A percentile compares a stretch with the other conserved stretches of the same genome.
Evolutionary conservation across 331 rosid genomes (phyloP).

Genomic region (Arachis monticola): DNA sequence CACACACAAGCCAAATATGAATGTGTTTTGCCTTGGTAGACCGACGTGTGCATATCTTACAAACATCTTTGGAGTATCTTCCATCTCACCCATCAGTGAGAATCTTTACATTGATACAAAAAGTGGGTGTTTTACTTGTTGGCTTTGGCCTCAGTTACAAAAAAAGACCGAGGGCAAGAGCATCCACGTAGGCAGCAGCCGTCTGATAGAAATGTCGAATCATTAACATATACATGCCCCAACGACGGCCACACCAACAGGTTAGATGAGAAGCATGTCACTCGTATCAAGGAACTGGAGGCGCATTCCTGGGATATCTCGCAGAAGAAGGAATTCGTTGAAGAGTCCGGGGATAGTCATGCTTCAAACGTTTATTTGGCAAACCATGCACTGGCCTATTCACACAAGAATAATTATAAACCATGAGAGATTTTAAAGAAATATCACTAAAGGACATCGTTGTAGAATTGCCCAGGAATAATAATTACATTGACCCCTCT

Average conservation of each 20-base stretch:
- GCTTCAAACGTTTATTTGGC: constrained; percentile 82
- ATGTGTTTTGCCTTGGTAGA: constrained; percentile 33
- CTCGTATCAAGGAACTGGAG: constrained; percentile 73
- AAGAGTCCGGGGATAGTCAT: constrained; percentile 68
- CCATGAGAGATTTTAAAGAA: constrained; percentile 7
- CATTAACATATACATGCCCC: constrained; percentile 52
- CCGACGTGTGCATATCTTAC: constrained; percentile 43
- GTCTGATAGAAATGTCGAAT: constrained; percentile 42
- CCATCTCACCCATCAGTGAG: constrained; percentile 37
- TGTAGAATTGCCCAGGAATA: not conserved
- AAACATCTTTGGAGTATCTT: constrained; percentile 32
- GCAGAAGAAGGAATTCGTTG: constrained; percentile 76
- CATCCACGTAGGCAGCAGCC: constrained; percentile 35
- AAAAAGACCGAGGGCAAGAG: constrained; percentile 36
- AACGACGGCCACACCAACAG: constrained; percentile 48
- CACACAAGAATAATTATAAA: constrained; percentile 18
- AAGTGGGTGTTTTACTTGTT: constrained; percentile 43
- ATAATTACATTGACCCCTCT: too few species aligned
- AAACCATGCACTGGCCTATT: constrained; percentile 69
- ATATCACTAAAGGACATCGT: not conserved
- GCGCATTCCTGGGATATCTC: constrained; percentile 84
- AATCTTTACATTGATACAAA: constrained; percentile 37
- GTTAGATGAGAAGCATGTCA: constrained; percentile 36
- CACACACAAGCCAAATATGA: constrained; percentile 35
- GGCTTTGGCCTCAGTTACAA: constrained; percentile 38